Conservation (phyloP, 2,329 filamentous ascomycete genomes). For the Fusarium secorum region DNA sequence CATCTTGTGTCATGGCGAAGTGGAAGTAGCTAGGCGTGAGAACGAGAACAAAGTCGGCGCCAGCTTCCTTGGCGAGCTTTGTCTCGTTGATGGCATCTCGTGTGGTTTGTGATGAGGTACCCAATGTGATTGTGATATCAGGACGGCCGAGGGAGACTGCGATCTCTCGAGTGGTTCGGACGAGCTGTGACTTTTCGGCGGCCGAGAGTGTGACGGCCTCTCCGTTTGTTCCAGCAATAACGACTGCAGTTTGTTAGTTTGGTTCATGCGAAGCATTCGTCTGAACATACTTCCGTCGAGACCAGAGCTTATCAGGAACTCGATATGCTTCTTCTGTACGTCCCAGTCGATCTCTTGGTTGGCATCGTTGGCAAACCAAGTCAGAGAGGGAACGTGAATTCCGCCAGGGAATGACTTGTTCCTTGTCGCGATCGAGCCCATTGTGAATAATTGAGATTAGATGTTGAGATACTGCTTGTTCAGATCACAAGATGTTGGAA, state of each 20-base stretch:
- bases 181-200: conserved; percentile 69
- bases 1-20: conserved; percentile 65
- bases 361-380: conserved; percentile 59
- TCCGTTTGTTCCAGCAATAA: conserved; percentile 76
- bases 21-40: conserved; percentile 78
- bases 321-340: conserved; percentile 59
- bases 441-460: conserved; percentile 10
- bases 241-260: conserved; percentile 51
- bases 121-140: conserved; percentile 70
- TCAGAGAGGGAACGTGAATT: conserved; percentile 65
- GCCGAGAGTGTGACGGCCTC: conserved; percentile 74
- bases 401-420: conserved; percentile 55
- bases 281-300: conserved; percentile 55
- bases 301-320: conserved; percentile 62
- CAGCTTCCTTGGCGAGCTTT: conserved; percentile 66
- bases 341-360: conserved; percentile 64
- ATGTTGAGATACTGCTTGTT: background rate
- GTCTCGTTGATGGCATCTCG: conserved; percentile 72
- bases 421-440: conserved; percentile 43
- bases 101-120: conserved; percentile 71
- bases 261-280: accelerated
- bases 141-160: conserved; percentile 64
- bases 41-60: conserved; percentile 73
- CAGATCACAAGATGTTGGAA: background rate
- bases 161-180: conserved; percentile 66